A percentile compares a stretch with the other conserved stretches of the same genome.
Conservation (phyloP, 805 yeast genomes). For the Teunomyces aglyptinius region DNA sequence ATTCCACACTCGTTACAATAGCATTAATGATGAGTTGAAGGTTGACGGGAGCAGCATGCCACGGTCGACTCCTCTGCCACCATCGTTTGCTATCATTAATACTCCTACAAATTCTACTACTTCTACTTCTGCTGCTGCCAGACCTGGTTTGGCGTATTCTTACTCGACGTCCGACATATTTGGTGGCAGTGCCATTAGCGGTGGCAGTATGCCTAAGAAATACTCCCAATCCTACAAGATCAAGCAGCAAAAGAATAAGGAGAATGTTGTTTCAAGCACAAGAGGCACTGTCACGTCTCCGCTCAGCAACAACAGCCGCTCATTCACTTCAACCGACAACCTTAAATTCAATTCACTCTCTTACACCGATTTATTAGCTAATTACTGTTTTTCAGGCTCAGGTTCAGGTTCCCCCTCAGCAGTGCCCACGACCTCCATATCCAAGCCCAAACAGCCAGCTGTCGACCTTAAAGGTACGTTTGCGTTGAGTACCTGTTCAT, state of each 20-base stretch:
- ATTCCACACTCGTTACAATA: conserved; percentile 17
- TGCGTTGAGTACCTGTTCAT: conserved; percentile 15
- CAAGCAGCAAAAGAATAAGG: conserved; percentile 10
- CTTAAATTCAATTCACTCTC: conserved; percentile 22
- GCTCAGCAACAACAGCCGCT: neutral
- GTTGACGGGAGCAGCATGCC: conserved; percentile 8
- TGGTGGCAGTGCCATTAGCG: neutral
- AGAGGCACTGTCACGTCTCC: conserved; percentile 3
- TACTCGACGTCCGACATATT: conserved; percentile 18
- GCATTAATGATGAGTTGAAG: conserved; percentile 13
- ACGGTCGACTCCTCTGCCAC: conserved; percentile 6
- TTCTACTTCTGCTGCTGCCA: conserved; percentile 1
- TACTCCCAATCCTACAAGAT: conserved; percentile 29
- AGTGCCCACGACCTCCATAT: neutral
- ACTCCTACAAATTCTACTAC: conserved; percentile 2
- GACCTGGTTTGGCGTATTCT: conserved; percentile 20
- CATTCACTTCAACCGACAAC: conserved; percentile 7
- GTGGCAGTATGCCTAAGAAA: conserved; percentile 12
- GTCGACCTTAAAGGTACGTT: neutral
- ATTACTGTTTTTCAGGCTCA: conserved; percentile 39
- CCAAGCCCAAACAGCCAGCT: neutral
- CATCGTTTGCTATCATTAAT: neutral
- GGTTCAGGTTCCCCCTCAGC: conserved; percentile 20
- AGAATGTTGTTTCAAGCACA: neutral
- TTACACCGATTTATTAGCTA: conserved; percentile 34